Conservation (phyloP, 225 moss, liverwort and hornwort genomes). For the Sphagnum tenellum region DNA sequence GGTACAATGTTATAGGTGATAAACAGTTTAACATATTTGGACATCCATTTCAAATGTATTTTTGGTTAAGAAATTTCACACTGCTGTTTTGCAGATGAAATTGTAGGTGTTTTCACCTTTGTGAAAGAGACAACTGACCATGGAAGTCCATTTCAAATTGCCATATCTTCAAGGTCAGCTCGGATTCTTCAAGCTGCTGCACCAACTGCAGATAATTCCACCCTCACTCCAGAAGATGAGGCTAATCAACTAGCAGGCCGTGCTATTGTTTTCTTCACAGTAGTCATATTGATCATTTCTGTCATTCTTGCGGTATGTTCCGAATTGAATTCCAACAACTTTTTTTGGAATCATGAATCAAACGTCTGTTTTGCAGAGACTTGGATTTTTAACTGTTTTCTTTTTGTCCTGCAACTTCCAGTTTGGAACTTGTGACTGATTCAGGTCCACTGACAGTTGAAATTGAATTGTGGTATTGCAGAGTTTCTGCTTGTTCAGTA, state of each 20-base stretch:
- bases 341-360: no score
- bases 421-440: no score
- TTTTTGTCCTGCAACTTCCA: no score
- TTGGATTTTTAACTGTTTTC: no score
- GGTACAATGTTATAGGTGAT: background rate
- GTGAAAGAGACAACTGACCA: conserved; percentile 11
- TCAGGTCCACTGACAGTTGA: no score
- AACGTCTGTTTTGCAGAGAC: no score
- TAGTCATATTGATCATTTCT: conserved; percentile 34
- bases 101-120: conserved; percentile 47
- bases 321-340: no score
- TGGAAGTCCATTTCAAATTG: conserved; percentile 23
- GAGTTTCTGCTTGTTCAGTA: no score
- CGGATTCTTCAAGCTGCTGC: conserved; percentile 27
- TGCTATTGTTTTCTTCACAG: conserved; percentile 52
- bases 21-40: no score
- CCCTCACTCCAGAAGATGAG: conserved; percentile 21
- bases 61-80: no score
- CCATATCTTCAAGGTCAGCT: conserved; percentile 13
- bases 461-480: no score
- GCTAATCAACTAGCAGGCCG: conserved; percentile 24
- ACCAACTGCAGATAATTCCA: conserved; percentile 20
- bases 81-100: conserved; percentile 19
- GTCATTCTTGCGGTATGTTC: conserved; percentile 35
- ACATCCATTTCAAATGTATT: no score